Percentiles rank a stretch among this genome's conserved stretches.
These are phyloP conservation scores for Lactarius indigo DNA, from an alignment of 768 basidiomycete species.

Conservation along the genomic window DNA sequence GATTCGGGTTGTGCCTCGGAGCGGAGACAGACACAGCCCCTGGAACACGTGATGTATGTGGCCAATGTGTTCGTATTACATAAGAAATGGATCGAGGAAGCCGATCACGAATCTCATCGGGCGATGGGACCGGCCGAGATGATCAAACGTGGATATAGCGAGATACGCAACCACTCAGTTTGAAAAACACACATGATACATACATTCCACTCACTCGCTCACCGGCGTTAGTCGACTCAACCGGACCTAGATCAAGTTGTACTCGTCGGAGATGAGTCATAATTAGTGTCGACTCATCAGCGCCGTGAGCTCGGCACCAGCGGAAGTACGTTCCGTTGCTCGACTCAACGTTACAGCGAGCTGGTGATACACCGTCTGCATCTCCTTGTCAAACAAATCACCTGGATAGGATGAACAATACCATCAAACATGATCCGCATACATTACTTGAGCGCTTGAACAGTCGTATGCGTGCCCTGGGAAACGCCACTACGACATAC, in stretches of 20 bases:
- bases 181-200: neutral
- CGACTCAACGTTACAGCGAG: slow-evolving; percentile 3
- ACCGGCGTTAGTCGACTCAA: neutral
- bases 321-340: slow-evolving; percentile 15
- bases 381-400: slow-evolving; percentile 8
- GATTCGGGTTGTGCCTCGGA: neutral
- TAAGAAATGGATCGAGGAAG: neutral
- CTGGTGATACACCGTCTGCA: neutral
- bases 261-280: slow-evolving; percentile 13
- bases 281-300: slow-evolving; percentile 11
- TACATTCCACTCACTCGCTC: neutral
- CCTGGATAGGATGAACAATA: neutral
- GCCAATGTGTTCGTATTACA: neutral
- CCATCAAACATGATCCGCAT: slow-evolving; percentile 5
- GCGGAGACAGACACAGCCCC: neutral
- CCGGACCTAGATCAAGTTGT: neutral
- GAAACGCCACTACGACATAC: neutral
- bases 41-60: neutral
- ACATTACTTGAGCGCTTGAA: neutral
- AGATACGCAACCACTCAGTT: neutral
- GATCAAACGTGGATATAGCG: neutral
- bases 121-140: neutral
- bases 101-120: slow-evolving; percentile 8
- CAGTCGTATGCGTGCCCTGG: neutral
- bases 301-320: slow-evolving; percentile 11